Evolutionary conservation across 176 grass and related monocot species (phyloP), one percentile per base, ranked within the genome.

Genomic region (Phragmites australis): DNA sequence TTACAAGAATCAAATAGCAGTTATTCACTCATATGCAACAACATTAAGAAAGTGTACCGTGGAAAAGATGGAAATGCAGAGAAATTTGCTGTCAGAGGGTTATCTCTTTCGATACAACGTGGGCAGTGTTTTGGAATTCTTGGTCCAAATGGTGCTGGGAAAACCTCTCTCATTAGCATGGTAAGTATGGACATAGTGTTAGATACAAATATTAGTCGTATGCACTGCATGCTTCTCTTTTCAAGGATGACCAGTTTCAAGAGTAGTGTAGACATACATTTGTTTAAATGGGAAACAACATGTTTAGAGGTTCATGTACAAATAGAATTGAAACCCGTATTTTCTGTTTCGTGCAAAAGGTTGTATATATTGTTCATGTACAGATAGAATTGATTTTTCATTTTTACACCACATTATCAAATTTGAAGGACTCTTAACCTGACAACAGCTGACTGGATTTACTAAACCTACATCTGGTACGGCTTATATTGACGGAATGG

Each of bases 61-160:
- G 89, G 87, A 80, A 78, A 63, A 27, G 91, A 97, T 69, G 87
- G 91, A 58, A 93, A 97, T 58, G 43, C 64, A 54, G 78, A 81
- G 21, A 93, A 93, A 85, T 27, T 86, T 79, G 94, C 91, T 6
- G 87, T 97, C 23, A 68, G 52, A 58, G 89, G 91, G 21, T 82
- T 93, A 53, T 93, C 89, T 56, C 94, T 97, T 25, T 80, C 75
- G 86, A 32, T 84, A 11, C 79, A 87, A 47, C 72, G 79, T 58
- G 91, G 94, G 27, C 86, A 97, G 30, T 97, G 94, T 88, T 90
- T 97, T 23, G 94, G 94, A 19, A 89, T 97, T 85, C 94, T 93
- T 65, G 94, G 94, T 1, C 91, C 93, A 15, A 97, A 97, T 87
- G 93, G 93, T 30, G 90, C 93, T n/a, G 90, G 93, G 32, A 97